Base-by-base conservation (phyloP, 345 rosid genomes). In the Physaria fendleri region DNA sequence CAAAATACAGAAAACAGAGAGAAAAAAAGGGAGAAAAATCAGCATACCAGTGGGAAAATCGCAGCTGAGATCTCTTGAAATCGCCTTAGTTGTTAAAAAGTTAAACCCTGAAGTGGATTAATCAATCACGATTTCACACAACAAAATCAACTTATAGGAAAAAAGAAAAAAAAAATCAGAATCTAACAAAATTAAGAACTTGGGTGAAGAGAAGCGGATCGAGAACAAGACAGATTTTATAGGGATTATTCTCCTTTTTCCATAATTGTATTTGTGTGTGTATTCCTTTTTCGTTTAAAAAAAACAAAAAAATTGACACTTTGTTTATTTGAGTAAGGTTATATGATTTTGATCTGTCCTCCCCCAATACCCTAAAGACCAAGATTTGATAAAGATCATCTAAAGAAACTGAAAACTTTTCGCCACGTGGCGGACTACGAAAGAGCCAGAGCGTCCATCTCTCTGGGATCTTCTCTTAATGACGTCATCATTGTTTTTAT, bases 371-470 rank as follows among this genome's bases (percentile, higher is more conserved):
- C n/a, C n/a, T n/a, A n/a, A n/a, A 46, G 56, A 34, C 13, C 32
- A 24, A 64, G 17, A 23, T 53, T 64, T 56, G 64, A 57, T 48
- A 56, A n/a, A 66, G 58, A 38, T 56, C 43, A 56, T 12, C 4
- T 3, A 57, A 55, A 9, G 59, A 57, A 28, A 60, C 56, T 3
- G 38, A 67, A 24, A n/a, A 13, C 16, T 1, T 59, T 33, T 15
- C 2, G 33, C n/a, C 54, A 72, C 67, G 76, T 79, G 62, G 20
- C 71, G 30, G 0, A 1, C 33, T 2, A 1, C 20, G 18, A 40
- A 46, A 14, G 48, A 52, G 62, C 63, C 56, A 76, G 61, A 58
- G 48, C 52, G 37, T 48, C 28, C 43, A 56, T 65, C 45, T n/a
- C n/a, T 59, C 44, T 59, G 67, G 66, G 68, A 35, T 24, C 56